Base-by-base conservation (phyloP, 2,329 filamentous ascomycete species). In the Coniochaeta sp. region DNA sequence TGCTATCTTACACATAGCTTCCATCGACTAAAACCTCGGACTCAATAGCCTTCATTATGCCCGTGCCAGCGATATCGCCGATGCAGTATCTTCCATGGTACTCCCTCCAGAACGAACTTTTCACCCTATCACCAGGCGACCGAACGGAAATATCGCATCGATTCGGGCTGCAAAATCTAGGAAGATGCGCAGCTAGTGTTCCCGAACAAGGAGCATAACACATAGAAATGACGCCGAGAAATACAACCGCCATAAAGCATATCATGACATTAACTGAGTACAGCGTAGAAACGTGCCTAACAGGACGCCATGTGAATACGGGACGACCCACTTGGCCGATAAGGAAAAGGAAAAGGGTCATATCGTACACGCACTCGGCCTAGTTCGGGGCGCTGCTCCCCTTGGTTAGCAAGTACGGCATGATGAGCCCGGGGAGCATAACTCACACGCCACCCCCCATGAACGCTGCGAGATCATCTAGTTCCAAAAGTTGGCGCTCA, bases 401-500 rank as follows among this genome's bases (percentile, higher is more conserved):
- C 6, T 24, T 2, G 16, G 34, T 22, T 19, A 59, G 47, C 17
- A 58, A 54, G n/a, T 24, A 55, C 26, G 63, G 60, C 64, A 63
- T 60, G 54, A 36, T 5, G 14, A 14, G 26, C 36, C 19, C 56
- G 17, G 44, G 57, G 26, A 60, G 50, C 56, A 34, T 57, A 50
- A 69, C 67, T 72, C 68, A 86, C 63, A 86, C 83, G 62, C 83
- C 83, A 22, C 83, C 83, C 22, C 83, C 83, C 83, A 86, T 86
- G 59, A 86, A 85, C 2, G 83, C 83, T 34, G 83, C 83, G 12
- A 86, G 77, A 66, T 86, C 83, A 62, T 86, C 83, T 7, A 86
- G 74, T 68, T 86, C 83, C 12, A 86, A 73, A 1, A 86, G 75
- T 69, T 86, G 83, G 34, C 81, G 75, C 72, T 86, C 83, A 65